Conservation (phyloP, 2,329 filamentous ascomycete species). For the Fusarium lateritium region DNA sequence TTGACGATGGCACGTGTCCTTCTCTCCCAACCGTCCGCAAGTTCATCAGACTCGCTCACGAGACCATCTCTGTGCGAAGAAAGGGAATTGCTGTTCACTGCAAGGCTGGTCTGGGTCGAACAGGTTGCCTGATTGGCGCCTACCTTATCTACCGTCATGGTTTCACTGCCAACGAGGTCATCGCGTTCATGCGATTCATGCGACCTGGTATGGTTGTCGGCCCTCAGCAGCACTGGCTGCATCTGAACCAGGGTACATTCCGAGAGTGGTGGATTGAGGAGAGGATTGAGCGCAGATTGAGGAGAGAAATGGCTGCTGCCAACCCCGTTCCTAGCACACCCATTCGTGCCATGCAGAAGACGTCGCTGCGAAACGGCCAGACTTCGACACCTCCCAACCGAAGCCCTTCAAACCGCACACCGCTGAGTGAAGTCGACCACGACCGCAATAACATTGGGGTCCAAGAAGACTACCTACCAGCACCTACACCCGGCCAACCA, state of each 20-base stretch:
- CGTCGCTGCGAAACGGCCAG: slow-evolving; percentile 73
- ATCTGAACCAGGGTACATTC: slow-evolving; percentile 96
- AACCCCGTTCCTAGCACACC: slow-evolving; percentile 70
- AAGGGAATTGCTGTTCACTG: slow-evolving; percentile 98
- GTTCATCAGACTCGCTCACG: slow-evolving; percentile 94
- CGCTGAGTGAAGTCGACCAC: slow-evolving; percentile 93
- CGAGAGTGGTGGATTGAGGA: slow-evolving; percentile 99
- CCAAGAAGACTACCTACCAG: slow-evolving; percentile 93
- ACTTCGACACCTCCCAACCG: slow-evolving; percentile 89
- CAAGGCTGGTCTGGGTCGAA: slow-evolving; percentile 96
- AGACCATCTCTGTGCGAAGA: slow-evolving; percentile 91
- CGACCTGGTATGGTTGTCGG: slow-evolving; percentile 98
- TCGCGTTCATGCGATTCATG: slow-evolving; percentile 99
- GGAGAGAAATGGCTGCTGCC: slow-evolving; percentile 70
- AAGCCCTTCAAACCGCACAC: slow-evolving; percentile 80
- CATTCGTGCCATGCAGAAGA: slow-evolving; percentile 73
- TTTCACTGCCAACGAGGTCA: slow-evolving; percentile 97
- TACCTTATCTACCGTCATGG: slow-evolving; percentile 98
- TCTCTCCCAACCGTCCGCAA: slow-evolving; percentile 89
- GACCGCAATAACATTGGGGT: slow-evolving; percentile 78
- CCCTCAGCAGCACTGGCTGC: slow-evolving; percentile 98
- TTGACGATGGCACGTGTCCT: slow-evolving; percentile 97
- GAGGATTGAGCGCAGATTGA: slow-evolving; percentile 79
- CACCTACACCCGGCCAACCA: slow-evolving; percentile 95
- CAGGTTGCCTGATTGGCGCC: slow-evolving; percentile 95